These are phyloP conservation scores for Fraxinus greggii DNA, from an alignment of 305 asterid genomes.

Conservation along the genomic window DNA sequence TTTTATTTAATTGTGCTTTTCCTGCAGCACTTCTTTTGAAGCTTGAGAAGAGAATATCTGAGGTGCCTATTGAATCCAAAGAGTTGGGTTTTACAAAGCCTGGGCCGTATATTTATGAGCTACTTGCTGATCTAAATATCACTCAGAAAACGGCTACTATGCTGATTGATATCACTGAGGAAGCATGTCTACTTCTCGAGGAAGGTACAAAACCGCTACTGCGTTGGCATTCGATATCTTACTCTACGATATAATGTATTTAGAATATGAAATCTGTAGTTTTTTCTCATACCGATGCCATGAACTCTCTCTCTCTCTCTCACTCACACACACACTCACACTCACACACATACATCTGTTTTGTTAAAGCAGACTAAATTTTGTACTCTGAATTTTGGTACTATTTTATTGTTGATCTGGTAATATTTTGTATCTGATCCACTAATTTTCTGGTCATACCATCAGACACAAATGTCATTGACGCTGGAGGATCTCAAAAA, in stretches of 20 bases:
- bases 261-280: neutral
- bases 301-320: neutral
- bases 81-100: conserved; percentile 91
- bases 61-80: conserved; percentile 79
- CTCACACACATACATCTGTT: neutral
- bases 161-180: conserved; percentile 76
- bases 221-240: conserved; percentile 25
- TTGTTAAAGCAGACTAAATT: neutral
- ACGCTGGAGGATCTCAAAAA: conserved; percentile 58
- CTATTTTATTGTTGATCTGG: conserved; percentile 2
- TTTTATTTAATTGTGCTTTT: conserved; percentile 30
- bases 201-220: conserved; percentile 65
- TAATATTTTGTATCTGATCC: conserved; percentile 8
- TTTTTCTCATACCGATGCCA: conserved; percentile 10
- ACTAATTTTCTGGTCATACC: conserved; percentile 26
- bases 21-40: conserved; percentile 87
- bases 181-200: conserved; percentile 77
- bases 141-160: conserved; percentile 63
- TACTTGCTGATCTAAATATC: conserved; percentile 76
- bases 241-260: neutral
- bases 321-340: neutral
- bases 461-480: conserved; percentile 56
- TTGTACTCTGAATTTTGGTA: conserved; percentile 6
- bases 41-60: conserved; percentile 87
- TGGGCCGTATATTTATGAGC: conserved; percentile 91